Evolutionary conservation across 352 stramenopile species (phyloP).

Genomic region (Aphanomyces cochlioides): DNA sequence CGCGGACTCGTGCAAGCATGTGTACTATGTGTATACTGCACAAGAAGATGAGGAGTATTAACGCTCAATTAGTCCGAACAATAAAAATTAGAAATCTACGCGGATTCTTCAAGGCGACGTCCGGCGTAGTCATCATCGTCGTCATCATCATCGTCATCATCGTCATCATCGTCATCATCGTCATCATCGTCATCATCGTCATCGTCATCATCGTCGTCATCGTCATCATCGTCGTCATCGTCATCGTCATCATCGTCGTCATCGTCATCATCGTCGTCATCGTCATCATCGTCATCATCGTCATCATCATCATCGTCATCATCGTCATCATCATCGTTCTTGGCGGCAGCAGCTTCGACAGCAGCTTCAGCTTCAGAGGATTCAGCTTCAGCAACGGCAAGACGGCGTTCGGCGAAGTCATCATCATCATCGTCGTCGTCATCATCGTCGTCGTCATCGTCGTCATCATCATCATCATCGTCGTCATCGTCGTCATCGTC

Average conservation of each 20-base stretch:
- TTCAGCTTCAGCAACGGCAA: background rate
- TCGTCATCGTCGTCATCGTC: constrained; percentile 24
- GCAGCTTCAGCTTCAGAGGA: background rate
- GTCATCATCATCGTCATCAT: constrained; percentile 32
- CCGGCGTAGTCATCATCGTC: background rate
- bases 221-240: constrained; percentile 24
- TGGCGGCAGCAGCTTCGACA: background rate
- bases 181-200: constrained; percentile 1
- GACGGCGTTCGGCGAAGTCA: background rate
- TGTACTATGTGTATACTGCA: no score
- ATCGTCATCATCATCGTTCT: constrained; percentile 1
- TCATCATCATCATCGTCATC: constrained; percentile 23
- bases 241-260: constrained; percentile 30
- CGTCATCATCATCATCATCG: background rate
- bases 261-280: constrained; percentile 25
- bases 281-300: constrained; percentile 32
- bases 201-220: constrained; percentile 30
- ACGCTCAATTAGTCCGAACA: no score
- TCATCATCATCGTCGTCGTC: background rate
- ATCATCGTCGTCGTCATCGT: background rate
- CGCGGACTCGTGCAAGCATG: no score
- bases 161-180: constrained; percentile 33
- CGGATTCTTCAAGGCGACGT: no score
- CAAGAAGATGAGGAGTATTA: no score
- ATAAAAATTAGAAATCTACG: no score